Percentiles rank a stretch among this genome's conserved stretches.
Conservation (phyloP, 495 filamentous ascomycete genomes). For the Paragyromitra xinjiangensis region DNA sequence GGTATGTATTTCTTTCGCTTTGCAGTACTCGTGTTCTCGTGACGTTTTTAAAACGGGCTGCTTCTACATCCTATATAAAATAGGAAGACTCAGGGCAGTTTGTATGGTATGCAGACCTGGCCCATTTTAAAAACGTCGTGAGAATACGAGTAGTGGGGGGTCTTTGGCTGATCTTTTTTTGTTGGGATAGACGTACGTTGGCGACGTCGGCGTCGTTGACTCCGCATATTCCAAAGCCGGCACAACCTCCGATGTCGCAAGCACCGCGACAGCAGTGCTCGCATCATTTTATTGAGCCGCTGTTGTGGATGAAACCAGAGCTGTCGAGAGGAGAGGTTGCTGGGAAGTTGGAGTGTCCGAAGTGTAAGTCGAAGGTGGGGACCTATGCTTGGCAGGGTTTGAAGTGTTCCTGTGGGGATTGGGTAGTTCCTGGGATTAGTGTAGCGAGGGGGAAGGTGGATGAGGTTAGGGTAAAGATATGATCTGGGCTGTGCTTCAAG, state of each 20-base stretch:
- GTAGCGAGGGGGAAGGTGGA: constrained; percentile 84
- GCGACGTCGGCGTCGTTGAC: constrained; percentile 73
- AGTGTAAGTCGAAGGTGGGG: constrained; percentile 82
- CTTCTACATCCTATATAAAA: too few species aligned
- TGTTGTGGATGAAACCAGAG: constrained; percentile 90
- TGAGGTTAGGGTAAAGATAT: constrained; percentile 62
- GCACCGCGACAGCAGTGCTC: constrained; percentile 66
- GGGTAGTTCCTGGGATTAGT: constrained; percentile 91
- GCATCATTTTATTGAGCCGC: constrained; percentile 88
- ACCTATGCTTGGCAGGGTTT: constrained; percentile 96
- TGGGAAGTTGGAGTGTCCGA: constrained; percentile 85
- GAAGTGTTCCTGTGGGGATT: constrained; percentile 87
- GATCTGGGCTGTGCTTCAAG: not conserved
- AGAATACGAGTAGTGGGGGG: not conserved
- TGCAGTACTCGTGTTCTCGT: too few species aligned
- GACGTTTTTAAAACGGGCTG: too few species aligned
- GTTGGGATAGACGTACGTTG: constrained; percentile 64
- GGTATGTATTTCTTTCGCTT: constrained; percentile 56
- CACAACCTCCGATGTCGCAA: constrained; percentile 29
- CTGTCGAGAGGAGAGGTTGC: constrained; percentile 80
- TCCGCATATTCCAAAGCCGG: constrained; percentile 61
- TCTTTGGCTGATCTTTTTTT: not conserved
- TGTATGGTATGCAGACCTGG: too few species aligned
- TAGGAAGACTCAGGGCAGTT: too few species aligned
- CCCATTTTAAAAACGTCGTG: too few species aligned